Conservation (phyloP, 495 filamentous ascomycete genomes). For the Cudoniella acicularis region DNA sequence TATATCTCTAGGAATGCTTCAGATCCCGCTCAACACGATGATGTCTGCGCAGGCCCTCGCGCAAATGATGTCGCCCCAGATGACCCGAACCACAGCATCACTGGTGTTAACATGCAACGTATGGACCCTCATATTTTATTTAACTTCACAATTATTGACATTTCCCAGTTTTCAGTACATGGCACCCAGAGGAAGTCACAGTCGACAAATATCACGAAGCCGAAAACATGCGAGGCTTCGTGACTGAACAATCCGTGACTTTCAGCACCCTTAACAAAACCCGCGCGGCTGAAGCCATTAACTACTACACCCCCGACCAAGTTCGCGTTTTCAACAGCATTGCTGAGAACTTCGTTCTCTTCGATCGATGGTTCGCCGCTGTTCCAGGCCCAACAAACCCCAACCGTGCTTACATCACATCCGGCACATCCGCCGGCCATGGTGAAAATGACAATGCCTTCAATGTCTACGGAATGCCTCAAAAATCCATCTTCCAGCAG, state of each 20-base stretch:
- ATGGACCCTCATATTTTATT: neutral
- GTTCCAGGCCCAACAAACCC: constrained; percentile 41
- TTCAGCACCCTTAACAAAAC: constrained; percentile 38
- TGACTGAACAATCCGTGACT: constrained; percentile 41
- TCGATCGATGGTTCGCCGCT: constrained; percentile 50
- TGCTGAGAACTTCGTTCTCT: constrained; percentile 48
- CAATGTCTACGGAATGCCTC: constrained; percentile 34
- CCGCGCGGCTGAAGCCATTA: constrained; percentile 41
- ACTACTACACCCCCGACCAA: constrained; percentile 48
- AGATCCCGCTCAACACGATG: constrained; percentile 31
- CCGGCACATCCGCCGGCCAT: constrained; percentile 45
- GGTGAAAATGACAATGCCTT: constrained; percentile 44
- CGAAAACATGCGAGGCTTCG: constrained; percentile 42
- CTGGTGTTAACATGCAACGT: constrained; percentile 47
- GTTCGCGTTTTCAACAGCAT: constrained; percentile 43
- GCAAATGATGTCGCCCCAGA: constrained; percentile 42
- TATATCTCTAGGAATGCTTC: constrained; percentile 34
- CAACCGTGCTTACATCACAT: constrained; percentile 43
- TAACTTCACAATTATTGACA: neutral
- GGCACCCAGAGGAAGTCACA: constrained; percentile 35
- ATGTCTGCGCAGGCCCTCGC: constrained; percentile 37
- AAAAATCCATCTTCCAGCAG: constrained; percentile 45
- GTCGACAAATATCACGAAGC: constrained; percentile 27
- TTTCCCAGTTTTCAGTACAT: constrained; percentile 37
- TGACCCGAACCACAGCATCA: constrained; percentile 48